Conservation (phyloP, 2,329 filamentous ascomycete species). For the Colletotrichum ledebouriae region DNA sequence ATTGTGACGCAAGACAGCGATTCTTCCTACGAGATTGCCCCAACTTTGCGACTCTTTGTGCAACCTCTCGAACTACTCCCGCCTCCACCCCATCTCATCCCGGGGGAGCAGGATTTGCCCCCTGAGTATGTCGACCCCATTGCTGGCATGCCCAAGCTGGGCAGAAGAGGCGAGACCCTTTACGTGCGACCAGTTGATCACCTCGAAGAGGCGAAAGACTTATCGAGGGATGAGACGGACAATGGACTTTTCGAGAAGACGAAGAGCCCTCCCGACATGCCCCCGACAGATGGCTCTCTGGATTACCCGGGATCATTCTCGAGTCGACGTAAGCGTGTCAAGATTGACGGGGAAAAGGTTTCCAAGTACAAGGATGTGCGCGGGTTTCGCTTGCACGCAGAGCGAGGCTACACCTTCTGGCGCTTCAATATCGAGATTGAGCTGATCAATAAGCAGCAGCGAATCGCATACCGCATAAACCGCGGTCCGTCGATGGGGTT, state of each 20-base stretch:
- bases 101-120: conserved; percentile 73
- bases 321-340: conserved; percentile 64
- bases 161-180: conserved; percentile 85
- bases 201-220: conserved; percentile 80
- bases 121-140: conserved; percentile 91
- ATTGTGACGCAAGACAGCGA: conserved; percentile 90
- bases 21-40: conserved; percentile 85
- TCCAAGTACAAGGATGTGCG: conserved; percentile 87
- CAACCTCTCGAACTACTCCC: conserved; percentile 87
- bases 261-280: conserved; percentile 65
- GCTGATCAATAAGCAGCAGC: conserved; percentile 80
- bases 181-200: conserved; percentile 93
- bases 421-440: conserved; percentile 96
- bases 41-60: conserved; percentile 85
- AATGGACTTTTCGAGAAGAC: conserved; percentile 84
- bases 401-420: conserved; percentile 95
- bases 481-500: conserved; percentile 89
- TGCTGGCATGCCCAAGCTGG: conserved; percentile 87
- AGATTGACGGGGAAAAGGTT: conserved; percentile 82
- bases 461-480: conserved; percentile 96
- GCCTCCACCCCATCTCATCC: conserved; percentile 79
- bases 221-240: conserved; percentile 84
- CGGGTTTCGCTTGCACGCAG: conserved; percentile 85
- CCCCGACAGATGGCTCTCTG: conserved; percentile 55
- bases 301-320: conserved; percentile 68